phyloP scores from a whole-genome alignment of 257 asterid species.

The Ophiorrhiza pumila region DNA sequence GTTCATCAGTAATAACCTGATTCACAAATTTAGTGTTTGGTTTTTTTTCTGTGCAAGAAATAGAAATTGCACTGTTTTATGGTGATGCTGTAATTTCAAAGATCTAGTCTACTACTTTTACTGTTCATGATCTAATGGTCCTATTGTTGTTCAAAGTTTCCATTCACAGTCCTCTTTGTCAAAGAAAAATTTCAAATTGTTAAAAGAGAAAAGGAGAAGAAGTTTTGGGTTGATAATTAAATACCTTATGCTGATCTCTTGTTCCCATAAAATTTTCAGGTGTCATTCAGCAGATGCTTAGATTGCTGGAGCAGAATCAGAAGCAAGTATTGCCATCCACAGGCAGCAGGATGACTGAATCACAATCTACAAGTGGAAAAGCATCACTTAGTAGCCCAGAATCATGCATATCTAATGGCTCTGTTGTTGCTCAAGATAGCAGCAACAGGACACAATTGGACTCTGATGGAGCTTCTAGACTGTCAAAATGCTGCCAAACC shows the following conservation, averaged over 20 bases:
- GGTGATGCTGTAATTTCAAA: neutral
- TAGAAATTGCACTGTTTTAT: neutral
- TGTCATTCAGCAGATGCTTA: slow-evolving; percentile 47
- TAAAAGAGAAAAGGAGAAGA: neutral
- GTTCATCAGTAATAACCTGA: neutral
- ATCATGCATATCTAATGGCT: slow-evolving; percentile 37
- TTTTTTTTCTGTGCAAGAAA: neutral
- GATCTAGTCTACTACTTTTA: neutral
- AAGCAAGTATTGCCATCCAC: slow-evolving; percentile 27
- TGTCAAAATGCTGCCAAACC: slow-evolving; percentile 23
- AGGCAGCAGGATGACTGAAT: slow-evolving; percentile 9
- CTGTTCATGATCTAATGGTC: neutral
- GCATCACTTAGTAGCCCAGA: slow-evolving; percentile 33
- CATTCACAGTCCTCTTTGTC: neutral
- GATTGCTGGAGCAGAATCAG: slow-evolving; percentile 33
- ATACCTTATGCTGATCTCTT: slow-evolving; percentile 4
- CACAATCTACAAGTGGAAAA: slow-evolving; percentile 21
- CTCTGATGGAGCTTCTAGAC: slow-evolving; percentile 12
- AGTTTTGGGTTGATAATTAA: neutral
- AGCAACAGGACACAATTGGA: slow-evolving; percentile 19
- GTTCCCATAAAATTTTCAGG: slow-evolving; percentile 28
- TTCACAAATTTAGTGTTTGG: neutral
- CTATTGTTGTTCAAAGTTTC: neutral
- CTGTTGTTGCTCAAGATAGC: slow-evolving; percentile 25
- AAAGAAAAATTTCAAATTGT: neutral